These are phyloP conservation scores for Aspergillus amoenus DNA, from an alignment of 2,329 filamentous ascomycete species.

Conservation along the genomic window DNA sequence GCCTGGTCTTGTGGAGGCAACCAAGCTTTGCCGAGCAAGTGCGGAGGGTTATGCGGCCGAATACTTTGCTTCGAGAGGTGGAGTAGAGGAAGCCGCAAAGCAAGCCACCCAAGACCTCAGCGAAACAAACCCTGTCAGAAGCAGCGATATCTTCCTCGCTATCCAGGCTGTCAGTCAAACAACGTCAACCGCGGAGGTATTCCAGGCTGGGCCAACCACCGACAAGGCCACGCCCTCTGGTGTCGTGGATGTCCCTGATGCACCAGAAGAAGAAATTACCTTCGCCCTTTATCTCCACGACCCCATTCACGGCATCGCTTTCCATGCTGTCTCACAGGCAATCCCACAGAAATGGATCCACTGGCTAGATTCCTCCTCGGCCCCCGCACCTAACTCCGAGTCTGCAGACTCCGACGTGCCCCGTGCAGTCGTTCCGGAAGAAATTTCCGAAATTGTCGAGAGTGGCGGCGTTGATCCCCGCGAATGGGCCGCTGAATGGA, in stretches of 20 bases:
- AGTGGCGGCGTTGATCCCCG: slow-evolving; percentile 78
- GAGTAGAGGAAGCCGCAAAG: slow-evolving; percentile 75
- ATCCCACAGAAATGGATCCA: slow-evolving; percentile 82
- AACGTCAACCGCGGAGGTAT: slow-evolving; percentile 61
- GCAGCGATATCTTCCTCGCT: slow-evolving; percentile 92
- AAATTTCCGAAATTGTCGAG: slow-evolving; percentile 81
- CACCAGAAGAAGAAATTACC: slow-evolving; percentile 60
- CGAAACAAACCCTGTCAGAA: slow-evolving; percentile 85
- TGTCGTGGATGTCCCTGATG: slow-evolving; percentile 37
- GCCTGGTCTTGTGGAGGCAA: slow-evolving; percentile 78
- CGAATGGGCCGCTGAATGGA: slow-evolving; percentile 97
- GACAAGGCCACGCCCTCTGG: slow-evolving; percentile 33
- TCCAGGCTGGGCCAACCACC: slow-evolving; percentile 56
- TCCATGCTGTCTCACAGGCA: slow-evolving; percentile 76
- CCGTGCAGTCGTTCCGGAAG: slow-evolving; percentile 62
- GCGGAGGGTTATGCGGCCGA: slow-evolving; percentile 86
- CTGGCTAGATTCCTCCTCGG: slow-evolving; percentile 80
- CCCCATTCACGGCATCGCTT: slow-evolving; percentile 87
- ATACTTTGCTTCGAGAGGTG: slow-evolving; percentile 76
- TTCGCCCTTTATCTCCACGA: slow-evolving; percentile 81
- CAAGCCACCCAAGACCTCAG: slow-evolving; percentile 75
- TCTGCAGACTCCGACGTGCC: slow-evolving; percentile 37
- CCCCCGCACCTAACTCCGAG: slow-evolving; percentile 38
- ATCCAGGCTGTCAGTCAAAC: slow-evolving; percentile 79
- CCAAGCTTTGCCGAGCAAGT: slow-evolving; percentile 84